A percentile compares a stretch with the other conserved stretches of the same genome.
Conservation (phyloP, 352 stramenopile genomes). For the Phytophthora agathidicida region DNA sequence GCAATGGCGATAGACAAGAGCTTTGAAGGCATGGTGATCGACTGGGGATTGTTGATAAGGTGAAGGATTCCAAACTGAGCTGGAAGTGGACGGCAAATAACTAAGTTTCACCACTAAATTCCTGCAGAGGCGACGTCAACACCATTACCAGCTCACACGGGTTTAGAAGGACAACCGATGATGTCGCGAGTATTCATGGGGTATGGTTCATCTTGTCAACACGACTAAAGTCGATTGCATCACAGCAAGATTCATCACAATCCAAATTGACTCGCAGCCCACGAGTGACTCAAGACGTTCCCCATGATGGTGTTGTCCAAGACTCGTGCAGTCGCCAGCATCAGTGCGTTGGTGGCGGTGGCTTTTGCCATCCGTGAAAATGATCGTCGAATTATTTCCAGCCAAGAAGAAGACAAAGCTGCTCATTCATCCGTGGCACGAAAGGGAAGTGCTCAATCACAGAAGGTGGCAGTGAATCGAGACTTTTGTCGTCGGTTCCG, state of each 20-base stretch:
- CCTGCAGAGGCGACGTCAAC: no score
- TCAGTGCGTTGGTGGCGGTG: conserved; percentile 39
- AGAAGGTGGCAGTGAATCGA: conserved; percentile 70
- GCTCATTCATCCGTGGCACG: conserved; percentile 67
- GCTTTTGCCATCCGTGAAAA: conserved; percentile 68
- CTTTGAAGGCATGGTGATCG: no score
- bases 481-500: conserved; percentile 67
- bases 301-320: conserved; percentile 23
- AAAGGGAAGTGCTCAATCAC: conserved; percentile 54
- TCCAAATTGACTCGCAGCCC: conserved; percentile 6
- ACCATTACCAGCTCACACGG: no score
- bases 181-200: not conserved
- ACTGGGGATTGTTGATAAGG: no score
- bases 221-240: not conserved
- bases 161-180: no score
- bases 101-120: no score
- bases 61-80: no score
- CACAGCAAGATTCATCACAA: conserved; percentile 9
- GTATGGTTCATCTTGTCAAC: not conserved
- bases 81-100: no score
- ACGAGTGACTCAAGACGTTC: not conserved
- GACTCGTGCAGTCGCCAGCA: conserved; percentile 9
- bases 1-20: no score
- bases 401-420: no score
- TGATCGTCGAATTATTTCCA: conserved; percentile 42